phyloP scores from a whole-genome alignment of 805 yeast genomes.

The Citeromyces matritensis region DNA sequence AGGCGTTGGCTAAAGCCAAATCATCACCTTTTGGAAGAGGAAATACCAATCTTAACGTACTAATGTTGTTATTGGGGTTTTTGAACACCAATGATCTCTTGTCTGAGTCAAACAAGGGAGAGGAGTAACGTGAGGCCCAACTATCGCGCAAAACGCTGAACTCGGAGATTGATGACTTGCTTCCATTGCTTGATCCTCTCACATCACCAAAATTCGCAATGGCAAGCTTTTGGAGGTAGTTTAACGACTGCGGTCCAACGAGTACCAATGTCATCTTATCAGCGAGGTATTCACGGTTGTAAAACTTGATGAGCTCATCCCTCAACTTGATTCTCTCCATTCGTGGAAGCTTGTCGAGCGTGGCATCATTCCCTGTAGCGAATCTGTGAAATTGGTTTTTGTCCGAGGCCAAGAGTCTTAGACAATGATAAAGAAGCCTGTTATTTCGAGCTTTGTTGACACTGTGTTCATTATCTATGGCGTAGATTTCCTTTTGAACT shows the following conservation, averaged over 20 bases:
- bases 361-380: slow-evolving; percentile 47
- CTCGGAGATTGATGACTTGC: too few species aligned
- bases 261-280: slow-evolving; percentile 42
- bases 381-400: slow-evolving; percentile 44
- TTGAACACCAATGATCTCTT: too few species aligned
- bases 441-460: slow-evolving; percentile 27
- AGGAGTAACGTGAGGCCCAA: too few species aligned
- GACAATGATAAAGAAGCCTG: slow-evolving; percentile 44
- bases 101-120: too few species aligned
- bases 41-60: too few species aligned
- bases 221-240: slow-evolving; percentile 37
- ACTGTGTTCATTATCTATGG: slow-evolving; percentile 54
- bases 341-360: slow-evolving; percentile 22
- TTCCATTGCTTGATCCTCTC: not conserved
- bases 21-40: too few species aligned
- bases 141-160: too few species aligned
- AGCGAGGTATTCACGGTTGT: slow-evolving; percentile 22
- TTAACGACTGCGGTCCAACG: slow-evolving; percentile 53
- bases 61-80: too few species aligned
- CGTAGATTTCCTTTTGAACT: slow-evolving; percentile 35
- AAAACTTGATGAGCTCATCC: slow-evolving; percentile 21
- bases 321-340: slow-evolving; percentile 18
- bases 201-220: slow-evolving; percentile 23
- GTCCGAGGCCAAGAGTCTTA: slow-evolving; percentile 29
- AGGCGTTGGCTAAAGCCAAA: slow-evolving; percentile 6